These are phyloP conservation scores for Carex pumila DNA, from an alignment of 176 grass and related monocot species.

Conservation along the genomic window DNA sequence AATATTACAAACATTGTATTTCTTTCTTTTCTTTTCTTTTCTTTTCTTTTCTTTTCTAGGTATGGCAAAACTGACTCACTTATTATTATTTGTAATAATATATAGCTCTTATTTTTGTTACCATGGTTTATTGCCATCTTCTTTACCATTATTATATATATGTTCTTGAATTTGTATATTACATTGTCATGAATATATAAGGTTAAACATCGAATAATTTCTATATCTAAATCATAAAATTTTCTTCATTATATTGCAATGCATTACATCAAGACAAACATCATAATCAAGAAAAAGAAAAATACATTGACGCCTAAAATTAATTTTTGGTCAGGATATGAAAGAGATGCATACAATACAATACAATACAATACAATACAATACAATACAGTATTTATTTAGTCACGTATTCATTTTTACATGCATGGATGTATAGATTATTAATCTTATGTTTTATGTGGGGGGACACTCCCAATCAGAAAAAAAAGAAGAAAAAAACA, in stretches of 20 bases:
- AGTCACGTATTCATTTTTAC: background rate
- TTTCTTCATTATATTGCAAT: background rate
- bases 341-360: background rate
- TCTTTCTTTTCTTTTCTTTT: background rate
- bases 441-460: background rate
- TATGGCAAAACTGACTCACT: background rate
- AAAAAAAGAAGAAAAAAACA: background rate
- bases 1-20: conserved; percentile 6
- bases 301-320: background rate
- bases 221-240: background rate
- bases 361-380: too few species aligned
- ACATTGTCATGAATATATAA: background rate
- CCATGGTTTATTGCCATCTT: too few species aligned
- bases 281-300: background rate
- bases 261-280: background rate
- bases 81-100: background rate
- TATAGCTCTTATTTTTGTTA: background rate
- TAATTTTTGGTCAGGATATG: background rate
- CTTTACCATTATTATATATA: too few species aligned
- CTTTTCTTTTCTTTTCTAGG: background rate
- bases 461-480: conserved; percentile 2
- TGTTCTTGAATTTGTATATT: too few species aligned
- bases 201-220: background rate
- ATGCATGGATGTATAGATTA: background rate
- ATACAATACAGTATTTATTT: background rate